Evolutionary conservation across 495 filamentous ascomycete species (phyloP).

Genomic region (Penicillium angulare): DNA sequence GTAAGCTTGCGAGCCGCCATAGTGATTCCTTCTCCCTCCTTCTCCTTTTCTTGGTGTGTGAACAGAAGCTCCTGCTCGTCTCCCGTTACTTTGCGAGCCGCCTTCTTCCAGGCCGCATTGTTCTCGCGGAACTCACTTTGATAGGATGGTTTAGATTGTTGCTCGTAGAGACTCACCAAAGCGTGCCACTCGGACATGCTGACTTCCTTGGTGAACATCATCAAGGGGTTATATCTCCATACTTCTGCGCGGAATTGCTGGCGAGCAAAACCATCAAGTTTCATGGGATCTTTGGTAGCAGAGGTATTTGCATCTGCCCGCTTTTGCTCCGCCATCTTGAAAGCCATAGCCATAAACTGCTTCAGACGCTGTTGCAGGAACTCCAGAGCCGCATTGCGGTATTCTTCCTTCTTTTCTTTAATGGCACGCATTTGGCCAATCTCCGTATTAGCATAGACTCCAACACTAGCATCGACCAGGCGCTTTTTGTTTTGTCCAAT

Average conservation of each 20-base stretch:
- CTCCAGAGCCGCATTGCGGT: conserved; percentile 62
- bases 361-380: conserved; percentile 73
- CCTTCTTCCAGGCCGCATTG: conserved; percentile 75
- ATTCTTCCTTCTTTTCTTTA: conserved; percentile 88
- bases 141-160: conserved; percentile 70
- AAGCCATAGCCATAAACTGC: conserved; percentile 76
- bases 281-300: conserved; percentile 39
- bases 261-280: conserved; percentile 50
- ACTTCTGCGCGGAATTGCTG: conserved; percentile 56
- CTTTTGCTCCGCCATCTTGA: conserved; percentile 69
- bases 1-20: conserved; percentile 86
- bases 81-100: conserved; percentile 70
- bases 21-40: conserved; percentile 63
- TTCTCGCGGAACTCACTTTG: conserved; percentile 81
- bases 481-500: conserved; percentile 55
- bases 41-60: conserved; percentile 80
- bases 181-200: conserved; percentile 77
- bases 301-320: conserved; percentile 55
- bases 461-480: conserved; percentile 49
- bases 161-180: conserved; percentile 75
- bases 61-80: conserved; percentile 90
- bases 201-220: conserved; percentile 83
- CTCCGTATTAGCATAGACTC: conserved; percentile 70
- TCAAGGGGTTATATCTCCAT: conserved; percentile 81
- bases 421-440: conserved; percentile 90